phyloP scores from a whole-genome alignment of 2,329 filamentous ascomycete genomes.

The Simplicillium sp. region DNA sequence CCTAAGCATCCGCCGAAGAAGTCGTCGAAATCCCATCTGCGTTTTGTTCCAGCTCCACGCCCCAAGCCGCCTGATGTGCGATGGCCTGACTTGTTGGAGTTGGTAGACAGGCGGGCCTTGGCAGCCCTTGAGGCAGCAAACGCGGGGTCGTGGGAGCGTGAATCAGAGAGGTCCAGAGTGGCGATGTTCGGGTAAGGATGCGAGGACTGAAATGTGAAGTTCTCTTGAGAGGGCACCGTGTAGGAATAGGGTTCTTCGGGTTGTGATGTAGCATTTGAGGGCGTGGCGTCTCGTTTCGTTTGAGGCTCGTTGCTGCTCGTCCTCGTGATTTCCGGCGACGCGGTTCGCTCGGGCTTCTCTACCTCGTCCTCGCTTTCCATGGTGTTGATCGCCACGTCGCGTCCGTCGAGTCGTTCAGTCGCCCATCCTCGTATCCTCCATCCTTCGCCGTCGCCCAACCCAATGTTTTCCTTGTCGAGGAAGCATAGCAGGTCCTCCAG shows the following conservation, averaged over 20 bases:
- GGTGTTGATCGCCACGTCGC: constrained; percentile 40
- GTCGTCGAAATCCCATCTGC: constrained; percentile 63
- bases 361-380: constrained; percentile 62
- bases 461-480: constrained; percentile 72
- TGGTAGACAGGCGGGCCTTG: constrained; percentile 17
- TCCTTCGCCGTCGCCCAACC: constrained; percentile 69
- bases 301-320: constrained; percentile 30
- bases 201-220: constrained; percentile 61
- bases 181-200: constrained; percentile 52
- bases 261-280: constrained; percentile 14
- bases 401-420: constrained; percentile 58
- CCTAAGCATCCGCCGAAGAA: constrained; percentile 62
- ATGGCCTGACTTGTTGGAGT: constrained; percentile 11
- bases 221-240: constrained; percentile 45
- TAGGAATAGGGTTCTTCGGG: constrained; percentile 25
- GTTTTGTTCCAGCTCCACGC: constrained; percentile 60
- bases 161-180: constrained; percentile 50
- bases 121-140: constrained; percentile 15
- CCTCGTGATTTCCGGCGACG: constrained; percentile 48
- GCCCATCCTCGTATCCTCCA: constrained; percentile 55
- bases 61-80: constrained; percentile 37
- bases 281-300: constrained; percentile 15
- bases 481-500: constrained; percentile 82
- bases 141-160: constrained; percentile 28
- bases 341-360: constrained; percentile 50